These are phyloP conservation scores for Noccaea caerulescens DNA, from an alignment of 345 rosid species.

Conservation along the genomic window DNA sequence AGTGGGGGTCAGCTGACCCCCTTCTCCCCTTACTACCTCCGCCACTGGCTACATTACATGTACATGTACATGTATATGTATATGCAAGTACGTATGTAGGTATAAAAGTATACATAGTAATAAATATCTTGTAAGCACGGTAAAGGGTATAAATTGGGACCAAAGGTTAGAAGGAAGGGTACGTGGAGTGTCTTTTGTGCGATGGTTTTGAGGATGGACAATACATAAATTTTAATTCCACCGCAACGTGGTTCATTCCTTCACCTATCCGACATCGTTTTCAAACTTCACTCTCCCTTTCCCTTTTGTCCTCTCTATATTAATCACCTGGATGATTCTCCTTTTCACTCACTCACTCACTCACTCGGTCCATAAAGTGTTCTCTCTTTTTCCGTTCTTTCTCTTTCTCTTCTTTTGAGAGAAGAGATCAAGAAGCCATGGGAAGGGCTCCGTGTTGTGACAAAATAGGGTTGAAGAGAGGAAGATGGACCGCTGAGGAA, in stretches of 20 bases:
- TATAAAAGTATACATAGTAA: conserved; percentile 19
- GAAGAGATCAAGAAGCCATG: conserved; percentile 45
- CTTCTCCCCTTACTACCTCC: too few relatives aligned
- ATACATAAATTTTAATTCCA: conserved; percentile 35
- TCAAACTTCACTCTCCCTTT: conserved; percentile 31
- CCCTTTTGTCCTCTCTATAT: conserved; percentile 43
- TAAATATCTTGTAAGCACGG: conserved; percentile 35
- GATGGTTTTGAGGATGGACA: conserved; percentile 29
- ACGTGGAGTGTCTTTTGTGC: conserved; percentile 35
- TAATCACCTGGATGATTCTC: conserved; percentile 34
- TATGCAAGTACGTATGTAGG: conserved; percentile 34
- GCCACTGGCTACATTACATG: too few relatives aligned
- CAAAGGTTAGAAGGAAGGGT: conserved; percentile 35
- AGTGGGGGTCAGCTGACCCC: too few relatives aligned
- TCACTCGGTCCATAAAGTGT: conserved; percentile 39
- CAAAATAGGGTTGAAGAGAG: conserved; percentile 80
- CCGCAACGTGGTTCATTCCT: conserved; percentile 44
- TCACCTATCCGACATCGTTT: conserved; percentile 38
- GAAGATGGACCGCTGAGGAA: conserved; percentile 88
- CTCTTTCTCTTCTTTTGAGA: neutral
- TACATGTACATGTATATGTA: too few relatives aligned
- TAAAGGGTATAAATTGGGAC: conserved; percentile 26
- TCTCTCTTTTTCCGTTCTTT: conserved; percentile 2
- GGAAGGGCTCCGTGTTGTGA: conserved; percentile 94
- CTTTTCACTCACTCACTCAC: conserved; percentile 30